Conservation (phyloP, 441 rosid genomes). For the Pelargonium fulgidum region DNA sequence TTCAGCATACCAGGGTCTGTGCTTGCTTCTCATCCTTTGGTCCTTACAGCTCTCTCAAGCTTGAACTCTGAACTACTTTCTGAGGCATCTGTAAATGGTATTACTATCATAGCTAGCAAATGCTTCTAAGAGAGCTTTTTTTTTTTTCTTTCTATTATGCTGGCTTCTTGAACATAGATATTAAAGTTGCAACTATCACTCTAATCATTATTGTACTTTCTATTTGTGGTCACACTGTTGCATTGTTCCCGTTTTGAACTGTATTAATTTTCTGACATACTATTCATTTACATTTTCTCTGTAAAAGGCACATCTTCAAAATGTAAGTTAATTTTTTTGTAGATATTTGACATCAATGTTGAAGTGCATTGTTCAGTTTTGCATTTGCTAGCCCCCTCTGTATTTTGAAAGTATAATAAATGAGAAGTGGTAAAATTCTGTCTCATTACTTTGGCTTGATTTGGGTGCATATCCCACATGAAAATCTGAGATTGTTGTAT, state of each 20-base stretch:
- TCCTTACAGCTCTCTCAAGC: slow-evolving; percentile 83
- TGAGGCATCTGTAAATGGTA: slow-evolving; percentile 99
- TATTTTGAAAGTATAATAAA: no score
- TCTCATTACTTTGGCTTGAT: no score
- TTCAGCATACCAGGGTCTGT: slow-evolving; percentile 81
- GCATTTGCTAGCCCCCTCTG: background rate
- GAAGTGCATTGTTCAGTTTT: background rate
- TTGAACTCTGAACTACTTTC: slow-evolving; percentile 80
- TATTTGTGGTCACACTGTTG: background rate
- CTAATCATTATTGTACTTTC: background rate
- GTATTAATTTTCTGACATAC: background rate
- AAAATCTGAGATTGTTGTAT: no score
- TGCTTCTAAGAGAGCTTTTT: slow-evolving; percentile 12
- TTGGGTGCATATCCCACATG: no score
- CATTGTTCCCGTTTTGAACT: background rate
- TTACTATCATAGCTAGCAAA: slow-evolving; percentile 21
- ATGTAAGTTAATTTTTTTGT: background rate
- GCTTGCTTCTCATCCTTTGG: slow-evolving; percentile 92
- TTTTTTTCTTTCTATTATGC: background rate
- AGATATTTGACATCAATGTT: background rate
- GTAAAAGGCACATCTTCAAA: background rate
- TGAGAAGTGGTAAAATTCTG: no score
- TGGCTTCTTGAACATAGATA: background rate
- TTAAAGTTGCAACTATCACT: background rate
- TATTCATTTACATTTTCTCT: background rate